These are phyloP conservation scores for Elymus sibiricus DNA, from an alignment of 176 grass and related monocot genomes.

Conservation along the genomic window DNA sequence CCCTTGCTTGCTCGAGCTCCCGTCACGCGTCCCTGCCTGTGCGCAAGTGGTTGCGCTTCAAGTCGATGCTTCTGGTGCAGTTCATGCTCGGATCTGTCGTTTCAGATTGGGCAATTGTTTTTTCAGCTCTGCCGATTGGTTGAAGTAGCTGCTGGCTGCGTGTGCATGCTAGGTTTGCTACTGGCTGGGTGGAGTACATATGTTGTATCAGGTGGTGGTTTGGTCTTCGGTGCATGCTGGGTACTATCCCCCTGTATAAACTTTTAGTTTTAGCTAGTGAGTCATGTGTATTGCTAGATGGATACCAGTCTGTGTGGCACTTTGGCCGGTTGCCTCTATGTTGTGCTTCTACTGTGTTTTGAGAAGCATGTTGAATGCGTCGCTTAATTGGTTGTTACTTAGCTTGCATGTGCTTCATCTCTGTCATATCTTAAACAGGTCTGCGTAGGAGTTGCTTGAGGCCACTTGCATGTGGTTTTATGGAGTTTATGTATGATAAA, in stretches of 20 bases:
- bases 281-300: not conserved
- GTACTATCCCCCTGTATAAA: not conserved
- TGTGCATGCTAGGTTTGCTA: not conserved
- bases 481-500: not conserved
- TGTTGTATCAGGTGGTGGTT: not conserved
- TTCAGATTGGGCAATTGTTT: not conserved
- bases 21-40: not conserved
- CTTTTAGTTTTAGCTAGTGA: not conserved
- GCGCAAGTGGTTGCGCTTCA: not conserved
- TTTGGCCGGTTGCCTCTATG: not conserved
- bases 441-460: not conserved
- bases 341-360: not conserved
- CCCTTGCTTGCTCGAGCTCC: not conserved
- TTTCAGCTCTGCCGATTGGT: not conserved
- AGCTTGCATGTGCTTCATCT: not conserved
- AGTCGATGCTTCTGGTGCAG: not conserved
- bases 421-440: not conserved
- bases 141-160: not conserved
- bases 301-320: not conserved
- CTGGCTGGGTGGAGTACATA: not conserved
- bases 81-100: not conserved
- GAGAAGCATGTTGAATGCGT: not conserved
- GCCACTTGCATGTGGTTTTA: not conserved
- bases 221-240: not conserved
- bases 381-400: not conserved